A percentile compares a stretch with the other conserved stretches of the same genome.
Evolutionary conservation across 345 rosid genomes (phyloP).

Genomic region (Linum trigynum): DNA sequence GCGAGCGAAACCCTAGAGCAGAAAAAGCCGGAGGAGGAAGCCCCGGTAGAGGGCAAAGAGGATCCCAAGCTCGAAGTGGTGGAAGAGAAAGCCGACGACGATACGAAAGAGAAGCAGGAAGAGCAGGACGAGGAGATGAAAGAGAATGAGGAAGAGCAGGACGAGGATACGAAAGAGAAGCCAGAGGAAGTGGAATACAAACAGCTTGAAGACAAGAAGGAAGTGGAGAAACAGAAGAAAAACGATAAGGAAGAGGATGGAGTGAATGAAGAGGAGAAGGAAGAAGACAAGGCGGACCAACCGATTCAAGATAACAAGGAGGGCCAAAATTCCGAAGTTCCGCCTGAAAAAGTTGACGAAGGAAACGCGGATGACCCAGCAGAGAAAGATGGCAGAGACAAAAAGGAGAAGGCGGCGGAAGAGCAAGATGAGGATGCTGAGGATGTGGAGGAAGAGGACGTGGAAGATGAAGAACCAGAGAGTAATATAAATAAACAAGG

Average conservation of each 20-base stretch:
- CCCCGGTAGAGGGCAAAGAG: slow-evolving; percentile 19
- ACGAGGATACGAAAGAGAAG: not conserved
- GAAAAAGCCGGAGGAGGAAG: slow-evolving; percentile 33
- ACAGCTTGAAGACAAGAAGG: not conserved
- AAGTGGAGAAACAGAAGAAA: not conserved
- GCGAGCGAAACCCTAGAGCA: slow-evolving; percentile 61
- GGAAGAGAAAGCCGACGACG: slow-evolving; percentile 6
- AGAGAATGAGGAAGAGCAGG: not conserved
- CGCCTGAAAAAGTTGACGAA: not conserved
- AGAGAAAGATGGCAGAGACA: slow-evolving; percentile 7
- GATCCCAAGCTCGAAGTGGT: slow-evolving; percentile 16
- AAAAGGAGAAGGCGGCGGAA: not conserved
- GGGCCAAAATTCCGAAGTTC: not conserved
- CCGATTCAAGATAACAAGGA: not conserved
- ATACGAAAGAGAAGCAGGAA: not conserved
- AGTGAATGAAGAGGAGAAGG: no score
- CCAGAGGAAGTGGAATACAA: not conserved
- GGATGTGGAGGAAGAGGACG: slow-evolving; percentile 8
- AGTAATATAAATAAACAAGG: slow-evolving; percentile 2
- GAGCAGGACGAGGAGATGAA: slow-evolving; percentile 1
- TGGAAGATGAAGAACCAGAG: slow-evolving; percentile 20
- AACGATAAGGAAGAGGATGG: no score
- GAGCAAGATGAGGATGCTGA: slow-evolving; percentile 11
- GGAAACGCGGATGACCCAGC: slow-evolving; percentile 1
- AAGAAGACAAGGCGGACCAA: no score